Percentiles rank a stretch among this genome's conserved stretches.
These are phyloP conservation scores for Samsoniella hepiali DNA, from an alignment of 2,329 filamentous ascomycete genomes.

Conservation along the genomic window DNA sequence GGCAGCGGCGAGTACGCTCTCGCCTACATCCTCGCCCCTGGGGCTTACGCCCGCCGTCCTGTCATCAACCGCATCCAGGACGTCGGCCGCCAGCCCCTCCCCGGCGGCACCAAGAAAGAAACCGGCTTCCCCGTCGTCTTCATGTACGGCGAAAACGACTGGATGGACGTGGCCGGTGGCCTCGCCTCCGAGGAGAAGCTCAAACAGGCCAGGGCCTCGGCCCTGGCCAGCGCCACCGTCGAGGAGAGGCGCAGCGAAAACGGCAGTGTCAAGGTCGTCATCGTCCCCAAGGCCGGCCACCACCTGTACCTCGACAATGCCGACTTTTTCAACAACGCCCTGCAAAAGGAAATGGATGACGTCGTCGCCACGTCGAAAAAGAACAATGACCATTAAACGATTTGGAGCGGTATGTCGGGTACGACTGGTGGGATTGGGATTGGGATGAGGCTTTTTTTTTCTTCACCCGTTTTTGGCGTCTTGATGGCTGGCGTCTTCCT, in stretches of 20 bases:
- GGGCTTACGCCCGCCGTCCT: conserved; percentile 84
- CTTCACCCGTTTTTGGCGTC: not conserved
- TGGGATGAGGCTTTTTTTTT: not conserved
- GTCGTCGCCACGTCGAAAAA: conserved; percentile 34
- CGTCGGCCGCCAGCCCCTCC: conserved; percentile 70
- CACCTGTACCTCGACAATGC: conserved; percentile 60
- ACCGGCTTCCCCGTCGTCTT: conserved; percentile 80
- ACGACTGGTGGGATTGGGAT: no score
- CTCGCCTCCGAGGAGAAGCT: conserved; percentile 77
- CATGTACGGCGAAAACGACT: conserved; percentile 97
- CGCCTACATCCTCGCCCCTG: conserved; percentile 87
- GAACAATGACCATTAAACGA: not conserved
- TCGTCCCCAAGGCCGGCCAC: conserved; percentile 63
- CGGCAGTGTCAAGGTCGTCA: conserved; percentile 75
- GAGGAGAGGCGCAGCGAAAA: conserved; percentile 71
- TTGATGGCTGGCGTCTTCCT: not conserved
- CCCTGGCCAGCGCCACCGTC: conserved; percentile 58
- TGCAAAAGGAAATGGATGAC: conserved; percentile 53
- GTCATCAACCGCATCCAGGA: conserved; percentile 83
- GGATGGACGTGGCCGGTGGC: conserved; percentile 94
- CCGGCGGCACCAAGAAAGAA: conserved; percentile 37
- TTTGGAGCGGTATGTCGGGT: not conserved
- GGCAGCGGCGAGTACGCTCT: conserved; percentile 93
- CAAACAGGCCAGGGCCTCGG: conserved; percentile 60
- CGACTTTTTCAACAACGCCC: conserved; percentile 53